Evolutionary conservation across 208 protist species (phyloP).

Genomic region (Trypanosoma rangeli): DNA sequence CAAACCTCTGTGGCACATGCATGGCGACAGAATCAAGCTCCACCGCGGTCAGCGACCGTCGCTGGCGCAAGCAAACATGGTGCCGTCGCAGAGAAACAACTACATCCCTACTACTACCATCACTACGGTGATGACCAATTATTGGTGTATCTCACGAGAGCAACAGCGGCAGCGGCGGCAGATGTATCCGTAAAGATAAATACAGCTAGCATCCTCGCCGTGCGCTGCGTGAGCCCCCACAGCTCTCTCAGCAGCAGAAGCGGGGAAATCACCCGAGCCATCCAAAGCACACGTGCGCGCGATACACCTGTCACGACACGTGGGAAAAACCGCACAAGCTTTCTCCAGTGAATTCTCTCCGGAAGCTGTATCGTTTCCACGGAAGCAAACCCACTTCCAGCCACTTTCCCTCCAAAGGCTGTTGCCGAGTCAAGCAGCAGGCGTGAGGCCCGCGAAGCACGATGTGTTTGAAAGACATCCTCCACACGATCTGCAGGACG

Average conservation of each 20-base stretch:
- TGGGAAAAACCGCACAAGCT: background rate
- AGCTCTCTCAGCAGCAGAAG: background rate
- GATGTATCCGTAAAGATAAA: background rate
- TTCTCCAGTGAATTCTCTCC: slow-evolving; percentile 1
- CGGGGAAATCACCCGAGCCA: background rate
- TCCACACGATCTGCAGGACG: background rate
- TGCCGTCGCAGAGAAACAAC: background rate
- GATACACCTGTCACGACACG: background rate
- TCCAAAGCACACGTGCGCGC: background rate
- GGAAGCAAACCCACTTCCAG: background rate
- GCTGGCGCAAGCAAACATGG: background rate
- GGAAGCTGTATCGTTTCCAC: slow-evolving; percentile 13
- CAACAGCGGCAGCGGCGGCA: background rate
- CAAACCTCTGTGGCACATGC: background rate
- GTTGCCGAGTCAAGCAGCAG: background rate
- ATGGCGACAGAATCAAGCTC: background rate
- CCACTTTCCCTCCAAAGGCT: background rate
- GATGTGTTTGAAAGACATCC: slow-evolving; percentile 7
- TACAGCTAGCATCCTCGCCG: background rate
- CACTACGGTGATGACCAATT: too few relatives aligned
- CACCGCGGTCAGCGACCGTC: background rate
- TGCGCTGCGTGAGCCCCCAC: background rate
- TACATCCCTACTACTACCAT: background rate
- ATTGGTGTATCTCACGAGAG: too few relatives aligned
- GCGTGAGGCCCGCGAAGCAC: slow-evolving; percentile 1